phyloP scores from a whole-genome alignment of 148 eudicot genomes.

The Rhododendron williamsianum region DNA sequence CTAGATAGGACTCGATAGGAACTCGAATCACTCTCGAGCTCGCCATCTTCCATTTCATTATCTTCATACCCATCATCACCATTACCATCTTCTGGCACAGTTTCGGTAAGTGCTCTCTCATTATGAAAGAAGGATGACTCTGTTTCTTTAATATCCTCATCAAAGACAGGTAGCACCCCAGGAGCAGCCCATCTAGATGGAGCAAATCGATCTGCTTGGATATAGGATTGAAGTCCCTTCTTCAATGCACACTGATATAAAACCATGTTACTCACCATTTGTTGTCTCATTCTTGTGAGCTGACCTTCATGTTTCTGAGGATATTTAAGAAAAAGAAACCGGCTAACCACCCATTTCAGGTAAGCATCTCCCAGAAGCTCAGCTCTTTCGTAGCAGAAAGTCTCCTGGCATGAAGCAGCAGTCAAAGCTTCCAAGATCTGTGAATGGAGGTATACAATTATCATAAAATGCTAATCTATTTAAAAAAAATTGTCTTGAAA shows the following conservation, averaged over 20 bases:
- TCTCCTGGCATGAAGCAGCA: conserved; percentile 98
- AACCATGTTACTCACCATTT: conserved; percentile 96
- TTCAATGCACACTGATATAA: conserved; percentile 76
- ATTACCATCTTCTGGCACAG: conserved; percentile 26
- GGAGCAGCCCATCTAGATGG: conserved; percentile 99
- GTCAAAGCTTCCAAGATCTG: conserved; percentile 98
- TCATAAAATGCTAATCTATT: neutral
- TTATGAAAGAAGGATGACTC: conserved; percentile 58
- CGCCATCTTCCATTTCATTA: conserved; percentile 93
- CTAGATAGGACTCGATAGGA: conserved; percentile 93
- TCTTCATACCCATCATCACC: conserved; percentile 40
- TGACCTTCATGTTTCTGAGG: conserved; percentile 99
- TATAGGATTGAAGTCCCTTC: conserved; percentile 83
- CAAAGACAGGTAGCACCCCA: conserved; percentile 94
- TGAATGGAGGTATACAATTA: conserved; percentile 19
- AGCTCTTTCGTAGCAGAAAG: conserved; percentile 98
- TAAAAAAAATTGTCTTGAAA: neutral
- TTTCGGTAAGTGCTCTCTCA: conserved; percentile 26
- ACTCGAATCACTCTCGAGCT: conserved; percentile 85
- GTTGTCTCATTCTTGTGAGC: conserved; percentile 95
- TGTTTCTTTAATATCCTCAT: conserved; percentile 77
- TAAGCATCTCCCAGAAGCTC: conserved; percentile 98
- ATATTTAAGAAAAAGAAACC: conserved; percentile 80
- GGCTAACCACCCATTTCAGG: conserved; percentile 96
- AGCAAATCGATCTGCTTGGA: conserved; percentile 97